Base-by-base conservation (phyloP, 495 filamentous ascomycete genomes). In the Bacidia rubella region DNA sequence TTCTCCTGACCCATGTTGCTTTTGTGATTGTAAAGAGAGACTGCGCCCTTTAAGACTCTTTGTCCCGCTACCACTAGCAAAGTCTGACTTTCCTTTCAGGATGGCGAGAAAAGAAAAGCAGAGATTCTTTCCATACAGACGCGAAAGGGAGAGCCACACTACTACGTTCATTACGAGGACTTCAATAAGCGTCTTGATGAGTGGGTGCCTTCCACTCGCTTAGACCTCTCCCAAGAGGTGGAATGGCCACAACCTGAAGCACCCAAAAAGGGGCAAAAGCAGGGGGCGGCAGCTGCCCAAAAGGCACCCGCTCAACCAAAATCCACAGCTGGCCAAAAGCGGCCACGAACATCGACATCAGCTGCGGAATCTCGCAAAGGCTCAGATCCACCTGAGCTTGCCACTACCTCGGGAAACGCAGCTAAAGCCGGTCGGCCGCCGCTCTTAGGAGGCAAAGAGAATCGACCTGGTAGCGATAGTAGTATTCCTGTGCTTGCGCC, bases 121-220 rank as follows among this genome's bases (percentile, higher is more conserved):
- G 92, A 96, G 66, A 96, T 98, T 53, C 68, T 98, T 11, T 87
- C 85, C 23, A 90, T 96, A 41, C 78, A 82, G 60, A 84, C 85
- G 47, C 81, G 85, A 7, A 90, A 92, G 60, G 87, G 85, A 57
- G 80, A 85, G 3, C 81, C 83, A 46, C 82, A 84, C 51, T 95
- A 88, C 63, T 96, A 95, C 63, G 90, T 95, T 59, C 94, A 98
- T 66, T 98, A 97, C 67, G 87, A 95, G 54, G 93, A 96, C 57
- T 98, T 95, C 79, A 98, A 98, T 71, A 98, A 98, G 63, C 92
- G 92, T 71, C 77, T 98, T 17, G 92, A 98, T 67, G 77, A 98
- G 76, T 97, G 93, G 93, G 78, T 97, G 40, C 72, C 82, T 1
- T 77, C 83, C 29, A 71, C 77, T 39, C 78, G 90, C 11, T 84